Conservation (phyloP, 108 stramenopile species). For the Cyclotella baltica region DNA sequence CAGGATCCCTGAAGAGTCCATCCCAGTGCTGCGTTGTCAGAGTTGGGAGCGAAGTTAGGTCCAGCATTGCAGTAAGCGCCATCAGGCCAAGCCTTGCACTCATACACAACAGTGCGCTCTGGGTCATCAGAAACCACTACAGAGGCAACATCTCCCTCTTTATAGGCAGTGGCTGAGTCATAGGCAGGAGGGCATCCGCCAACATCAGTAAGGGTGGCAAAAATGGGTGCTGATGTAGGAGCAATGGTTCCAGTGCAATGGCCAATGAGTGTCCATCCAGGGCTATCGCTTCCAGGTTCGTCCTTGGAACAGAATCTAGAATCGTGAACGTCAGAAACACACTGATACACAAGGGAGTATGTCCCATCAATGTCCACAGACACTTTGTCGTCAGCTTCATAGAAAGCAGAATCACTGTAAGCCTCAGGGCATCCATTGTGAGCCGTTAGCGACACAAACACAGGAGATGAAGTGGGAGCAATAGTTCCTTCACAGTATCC, state of each 20-base stretch:
- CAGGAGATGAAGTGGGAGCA: constrained; percentile 14
- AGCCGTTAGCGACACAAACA: not conserved
- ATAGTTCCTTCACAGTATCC: constrained; percentile 16
- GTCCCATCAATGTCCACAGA: not conserved
- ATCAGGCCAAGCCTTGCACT: constrained; percentile 22
- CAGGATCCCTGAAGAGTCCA: constrained; percentile 24
- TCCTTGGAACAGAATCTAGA: constrained; percentile 2
- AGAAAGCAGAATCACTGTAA: not conserved
- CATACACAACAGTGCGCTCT: constrained; percentile 15
- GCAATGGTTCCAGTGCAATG: constrained; percentile 13
- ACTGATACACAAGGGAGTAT: constrained; percentile 14
- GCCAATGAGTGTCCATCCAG: constrained; percentile 6
- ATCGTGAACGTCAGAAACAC: not conserved
- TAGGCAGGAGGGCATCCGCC: constrained; percentile 21
- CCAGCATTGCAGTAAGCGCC: constrained; percentile 25
- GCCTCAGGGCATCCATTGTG: constrained; percentile 24
- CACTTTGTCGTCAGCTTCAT: constrained; percentile 22
- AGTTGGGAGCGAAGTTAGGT: constrained; percentile 1
- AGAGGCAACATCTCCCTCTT: not conserved
- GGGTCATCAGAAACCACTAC: not conserved
- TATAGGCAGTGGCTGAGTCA: not conserved
- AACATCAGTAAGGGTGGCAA: not conserved
- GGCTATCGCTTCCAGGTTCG: not conserved
- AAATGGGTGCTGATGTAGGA: constrained; percentile 1
- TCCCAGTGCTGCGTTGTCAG: constrained; percentile 1